These are phyloP conservation scores for Microcera coccophila DNA, from an alignment of 2,329 filamentous ascomycete species.

Conservation along the genomic window DNA sequence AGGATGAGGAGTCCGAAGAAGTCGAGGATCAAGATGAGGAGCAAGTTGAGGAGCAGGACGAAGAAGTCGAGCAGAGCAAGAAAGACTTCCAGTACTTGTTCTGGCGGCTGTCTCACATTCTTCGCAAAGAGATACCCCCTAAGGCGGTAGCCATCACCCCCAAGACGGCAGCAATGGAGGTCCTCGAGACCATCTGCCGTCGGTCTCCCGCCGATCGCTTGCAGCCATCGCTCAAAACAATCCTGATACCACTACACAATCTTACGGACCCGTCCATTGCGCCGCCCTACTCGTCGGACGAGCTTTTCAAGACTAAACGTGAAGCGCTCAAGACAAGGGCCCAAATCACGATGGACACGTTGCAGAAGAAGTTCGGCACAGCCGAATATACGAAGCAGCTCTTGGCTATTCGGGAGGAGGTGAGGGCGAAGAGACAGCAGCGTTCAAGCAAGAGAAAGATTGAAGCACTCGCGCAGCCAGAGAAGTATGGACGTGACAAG, in stretches of 20 bases:
- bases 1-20: constrained; percentile 39
- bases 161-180: constrained; percentile 71
- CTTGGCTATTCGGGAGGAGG: constrained; percentile 65
- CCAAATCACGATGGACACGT: constrained; percentile 70
- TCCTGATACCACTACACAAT: constrained; percentile 66
- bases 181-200: constrained; percentile 66
- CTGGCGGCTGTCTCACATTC: constrained; percentile 69
- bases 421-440: constrained; percentile 68
- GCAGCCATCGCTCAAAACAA: constrained; percentile 57
- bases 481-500: constrained; percentile 74
- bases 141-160: constrained; percentile 62
- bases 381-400: constrained; percentile 73
- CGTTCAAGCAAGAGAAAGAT: constrained; percentile 83
- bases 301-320: constrained; percentile 64
- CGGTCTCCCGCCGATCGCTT: constrained; percentile 57
- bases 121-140: constrained; percentile 69
- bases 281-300: constrained; percentile 66
- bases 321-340: constrained; percentile 68
- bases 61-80: constrained; percentile 38
- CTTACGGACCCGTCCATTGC: constrained; percentile 77
- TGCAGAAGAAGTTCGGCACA: constrained; percentile 83
- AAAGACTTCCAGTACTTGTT: constrained; percentile 68
- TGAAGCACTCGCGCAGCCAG: constrained; percentile 78
- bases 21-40: constrained; percentile 35
- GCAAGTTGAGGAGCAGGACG: constrained; percentile 40